phyloP scores from a whole-genome alignment of 805 yeast species.

The Candida multigemmis region DNA sequence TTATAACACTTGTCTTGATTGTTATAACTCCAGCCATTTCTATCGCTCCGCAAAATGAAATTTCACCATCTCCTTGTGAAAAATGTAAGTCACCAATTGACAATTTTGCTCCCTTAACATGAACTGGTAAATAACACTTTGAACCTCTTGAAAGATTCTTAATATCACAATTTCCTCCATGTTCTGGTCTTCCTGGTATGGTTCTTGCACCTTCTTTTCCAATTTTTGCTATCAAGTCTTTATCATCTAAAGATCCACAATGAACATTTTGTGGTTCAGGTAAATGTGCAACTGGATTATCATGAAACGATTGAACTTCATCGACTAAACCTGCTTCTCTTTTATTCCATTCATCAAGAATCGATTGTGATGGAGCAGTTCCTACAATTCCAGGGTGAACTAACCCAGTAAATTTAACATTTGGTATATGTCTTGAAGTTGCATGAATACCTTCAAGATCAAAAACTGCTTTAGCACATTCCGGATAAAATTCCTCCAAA shows the following conservation, averaged over 20 bases:
- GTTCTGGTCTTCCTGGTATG: constrained; percentile 44
- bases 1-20: constrained; percentile 29
- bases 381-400: constrained; percentile 47
- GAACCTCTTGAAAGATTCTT: constrained; percentile 42
- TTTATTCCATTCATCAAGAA: constrained; percentile 35
- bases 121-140: constrained; percentile 37
- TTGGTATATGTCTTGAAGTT: constrained; percentile 42
- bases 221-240: constrained; percentile 16
- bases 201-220: constrained; percentile 41
- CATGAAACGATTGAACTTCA: constrained; percentile 18
- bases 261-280: constrained; percentile 27
- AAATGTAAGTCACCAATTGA: constrained; percentile 43
- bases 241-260: constrained; percentile 20
- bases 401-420: constrained; percentile 39
- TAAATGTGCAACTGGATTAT: constrained; percentile 31
- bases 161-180: constrained; percentile 48
- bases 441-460: constrained; percentile 45
- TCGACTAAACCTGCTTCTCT: constrained; percentile 31
- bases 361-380: constrained; percentile 37
- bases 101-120: constrained; percentile 38
- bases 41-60: constrained; percentile 46
- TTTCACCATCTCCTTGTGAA: constrained; percentile 47
- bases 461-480: constrained; percentile 43
- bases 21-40: constrained; percentile 44
- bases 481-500: constrained; percentile 39